Evolutionary conservation across 495 filamentous ascomycete species (phyloP).

Genomic region (Podospora bellae-mahoneyi): DNA sequence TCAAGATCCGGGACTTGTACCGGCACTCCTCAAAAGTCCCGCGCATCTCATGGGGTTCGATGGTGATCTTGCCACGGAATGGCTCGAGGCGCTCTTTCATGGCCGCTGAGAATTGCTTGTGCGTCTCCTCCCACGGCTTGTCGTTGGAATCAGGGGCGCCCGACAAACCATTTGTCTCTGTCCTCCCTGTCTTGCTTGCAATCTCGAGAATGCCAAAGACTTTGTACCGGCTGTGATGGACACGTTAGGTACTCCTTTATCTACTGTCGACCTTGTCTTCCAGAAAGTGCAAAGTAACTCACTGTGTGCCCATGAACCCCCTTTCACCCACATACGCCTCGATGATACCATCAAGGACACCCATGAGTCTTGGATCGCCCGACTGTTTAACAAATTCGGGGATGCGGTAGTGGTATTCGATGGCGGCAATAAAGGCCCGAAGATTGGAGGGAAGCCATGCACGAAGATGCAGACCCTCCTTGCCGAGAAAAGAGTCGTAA

Average conservation of each 20-base stretch:
- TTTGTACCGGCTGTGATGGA: slow-evolving; percentile 38
- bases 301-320: slow-evolving; percentile 52
- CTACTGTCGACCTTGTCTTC: too few species aligned
- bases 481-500: slow-evolving; percentile 49
- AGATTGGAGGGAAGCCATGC: slow-evolving; percentile 50
- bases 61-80: slow-evolving; percentile 38
- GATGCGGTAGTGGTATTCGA: slow-evolving; percentile 49
- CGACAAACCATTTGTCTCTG: slow-evolving; percentile 49
- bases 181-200: slow-evolving; percentile 48
- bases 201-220: slow-evolving; percentile 54
- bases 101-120: slow-evolving; percentile 48
- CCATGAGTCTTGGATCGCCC: slow-evolving; percentile 43
- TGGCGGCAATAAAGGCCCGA: slow-evolving; percentile 50
- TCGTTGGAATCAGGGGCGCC: slow-evolving; percentile 39
- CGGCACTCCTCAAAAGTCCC: slow-evolving; percentile 52
- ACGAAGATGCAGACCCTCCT: slow-evolving; percentile 47
- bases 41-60: slow-evolving; percentile 50
- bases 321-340: slow-evolving; percentile 50
- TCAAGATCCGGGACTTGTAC: slow-evolving; percentile 41
- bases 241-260: not conserved
- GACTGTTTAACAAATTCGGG: slow-evolving; percentile 48
- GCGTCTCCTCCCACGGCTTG: slow-evolving; percentile 50
- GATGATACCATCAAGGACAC: slow-evolving; percentile 48
- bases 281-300: not conserved
- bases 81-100: slow-evolving; percentile 53